phyloP scores from a whole-genome alignment of 345 rosid species.

The Populus deltoides region DNA sequence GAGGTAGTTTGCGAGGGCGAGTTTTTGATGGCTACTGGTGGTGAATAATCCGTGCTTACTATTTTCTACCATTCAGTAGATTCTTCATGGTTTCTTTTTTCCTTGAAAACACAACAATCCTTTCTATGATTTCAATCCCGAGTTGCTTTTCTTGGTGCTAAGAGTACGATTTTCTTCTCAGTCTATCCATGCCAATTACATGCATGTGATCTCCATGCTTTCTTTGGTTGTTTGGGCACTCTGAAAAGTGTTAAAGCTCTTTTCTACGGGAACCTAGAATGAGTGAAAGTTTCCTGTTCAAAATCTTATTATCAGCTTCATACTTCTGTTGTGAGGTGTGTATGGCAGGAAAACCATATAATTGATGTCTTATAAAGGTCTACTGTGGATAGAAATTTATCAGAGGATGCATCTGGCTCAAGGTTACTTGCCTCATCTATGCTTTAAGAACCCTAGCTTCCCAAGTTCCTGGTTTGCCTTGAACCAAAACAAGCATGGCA shows the following conservation, averaged over 20 bases:
- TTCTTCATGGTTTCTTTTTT: neutral
- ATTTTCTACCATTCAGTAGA: neutral
- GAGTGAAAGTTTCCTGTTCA: neutral
- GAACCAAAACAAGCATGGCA: neutral
- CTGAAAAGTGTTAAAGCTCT: neutral
- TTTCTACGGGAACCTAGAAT: neutral
- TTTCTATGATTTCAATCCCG: neutral
- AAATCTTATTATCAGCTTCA: neutral
- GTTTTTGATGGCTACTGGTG: conserved; percentile 83
- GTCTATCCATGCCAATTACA: neutral
- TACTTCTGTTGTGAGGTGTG: too few relatives aligned
- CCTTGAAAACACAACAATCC: neutral
- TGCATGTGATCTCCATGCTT: neutral
- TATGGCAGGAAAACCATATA: neutral
- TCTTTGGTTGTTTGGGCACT: neutral
- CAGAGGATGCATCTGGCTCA: too few relatives aligned
- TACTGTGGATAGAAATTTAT: too few relatives aligned
- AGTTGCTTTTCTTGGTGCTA: neutral
- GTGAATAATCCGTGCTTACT: conserved; percentile 27
- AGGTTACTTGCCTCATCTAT: too few relatives aligned
- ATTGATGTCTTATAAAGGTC: too few relatives aligned
- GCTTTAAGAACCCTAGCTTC: too few relatives aligned
- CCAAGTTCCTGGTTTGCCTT: neutral
- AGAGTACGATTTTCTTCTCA: neutral
- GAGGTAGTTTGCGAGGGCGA: conserved; percentile 89